Evolutionary conservation across 2,329 filamentous ascomycete genomes (phyloP).

Genomic region (Epichloe gansuensis): DNA sequence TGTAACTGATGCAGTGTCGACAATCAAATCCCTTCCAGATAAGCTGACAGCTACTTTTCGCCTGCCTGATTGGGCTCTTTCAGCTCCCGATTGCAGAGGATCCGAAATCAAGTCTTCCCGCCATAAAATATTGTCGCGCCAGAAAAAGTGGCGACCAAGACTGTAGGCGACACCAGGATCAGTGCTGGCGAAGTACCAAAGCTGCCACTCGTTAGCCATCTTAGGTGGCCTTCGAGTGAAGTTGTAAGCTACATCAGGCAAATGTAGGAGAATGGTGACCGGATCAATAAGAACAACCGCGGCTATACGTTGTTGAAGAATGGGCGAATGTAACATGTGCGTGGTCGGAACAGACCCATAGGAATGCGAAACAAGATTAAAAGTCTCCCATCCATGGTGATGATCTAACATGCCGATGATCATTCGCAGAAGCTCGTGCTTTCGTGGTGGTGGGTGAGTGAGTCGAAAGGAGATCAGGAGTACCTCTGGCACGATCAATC

Average conservation of each 20-base stretch:
- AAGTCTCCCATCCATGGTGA: slow-evolving; percentile 42
- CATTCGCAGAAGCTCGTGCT: slow-evolving; percentile 41
- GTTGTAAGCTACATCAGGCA: slow-evolving; percentile 61
- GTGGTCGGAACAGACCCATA: slow-evolving; percentile 54
- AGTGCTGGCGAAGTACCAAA: slow-evolving; percentile 59
- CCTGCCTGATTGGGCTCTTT: neutral
- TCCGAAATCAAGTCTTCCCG: slow-evolving; percentile 43
- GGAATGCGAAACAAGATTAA: slow-evolving; percentile 49
- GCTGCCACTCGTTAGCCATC: slow-evolving; percentile 54
- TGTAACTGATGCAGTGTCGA: slow-evolving; percentile 45
- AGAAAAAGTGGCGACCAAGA: slow-evolving; percentile 56
- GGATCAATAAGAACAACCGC: slow-evolving; percentile 44
- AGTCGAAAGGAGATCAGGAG: slow-evolving; percentile 53
- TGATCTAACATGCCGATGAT: slow-evolving; percentile 43
- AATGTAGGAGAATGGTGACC: slow-evolving; percentile 54
- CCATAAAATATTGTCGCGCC: slow-evolving; percentile 60
- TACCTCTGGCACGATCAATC: slow-evolving; percentile 54
- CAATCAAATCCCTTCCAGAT: slow-evolving; percentile 50
- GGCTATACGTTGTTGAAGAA: slow-evolving; percentile 36
- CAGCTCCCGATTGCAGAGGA: neutral
- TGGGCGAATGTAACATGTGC: slow-evolving; percentile 42
- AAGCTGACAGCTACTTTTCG: slow-evolving; percentile 44
- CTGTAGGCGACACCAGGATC: slow-evolving; percentile 56
- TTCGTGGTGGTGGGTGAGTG: slow-evolving; percentile 38
- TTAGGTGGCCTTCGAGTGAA: slow-evolving; percentile 44